Base-by-base conservation (phyloP, 2,329 filamentous ascomycete species). In the Exophiala sp. region DNA sequence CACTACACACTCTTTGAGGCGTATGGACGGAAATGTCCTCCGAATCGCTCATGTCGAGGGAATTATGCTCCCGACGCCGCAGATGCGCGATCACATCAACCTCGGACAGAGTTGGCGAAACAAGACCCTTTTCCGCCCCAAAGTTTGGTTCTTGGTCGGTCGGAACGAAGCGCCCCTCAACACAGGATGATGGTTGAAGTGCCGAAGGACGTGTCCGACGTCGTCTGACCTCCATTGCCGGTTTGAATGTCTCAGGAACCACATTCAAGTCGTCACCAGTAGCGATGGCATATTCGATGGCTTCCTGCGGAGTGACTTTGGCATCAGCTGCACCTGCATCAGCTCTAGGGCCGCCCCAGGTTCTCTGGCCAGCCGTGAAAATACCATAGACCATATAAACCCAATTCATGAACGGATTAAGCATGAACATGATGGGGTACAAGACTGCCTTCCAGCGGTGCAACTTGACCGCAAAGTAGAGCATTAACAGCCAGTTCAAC, bases 351-450 rank as follows among this genome's bases (percentile, higher is more conserved):
- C 91, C 91, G 58, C 91, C 91, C 91, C 93, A 98, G 1, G 91
- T 97, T 58, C 91, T 79, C 66, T 95, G 88, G 16, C 90, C 89
- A 23, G 90, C 89, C 0, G 91, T 96, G 68, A 95, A 93, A 60
- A 95, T 94, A 38, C 89, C 90, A 66, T 96, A 95, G 2, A 95
- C 85, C 86, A 96, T 95, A 72, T 97, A 97, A 51, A 88, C 80
- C 91, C 91, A 97, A 69, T 97, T 97, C 76, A 96, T 90, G 65
- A 97, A 94, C 0, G 93, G 91, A 64, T 96, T 97, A 56, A 96
- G 68, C 40, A 95, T 71, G 65, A 96, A 97, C 89, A 97, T 96
- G 56, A 97, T 62, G 0, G 91, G 91, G 65, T 97, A 97, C 4
- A 97, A 75, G 84, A 88, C 91, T 55, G 94, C 86, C 74, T 98